phyloP scores from a whole-genome alignment of 2,329 filamentous ascomycete genomes.

The Aspergillus neoniger region DNA sequence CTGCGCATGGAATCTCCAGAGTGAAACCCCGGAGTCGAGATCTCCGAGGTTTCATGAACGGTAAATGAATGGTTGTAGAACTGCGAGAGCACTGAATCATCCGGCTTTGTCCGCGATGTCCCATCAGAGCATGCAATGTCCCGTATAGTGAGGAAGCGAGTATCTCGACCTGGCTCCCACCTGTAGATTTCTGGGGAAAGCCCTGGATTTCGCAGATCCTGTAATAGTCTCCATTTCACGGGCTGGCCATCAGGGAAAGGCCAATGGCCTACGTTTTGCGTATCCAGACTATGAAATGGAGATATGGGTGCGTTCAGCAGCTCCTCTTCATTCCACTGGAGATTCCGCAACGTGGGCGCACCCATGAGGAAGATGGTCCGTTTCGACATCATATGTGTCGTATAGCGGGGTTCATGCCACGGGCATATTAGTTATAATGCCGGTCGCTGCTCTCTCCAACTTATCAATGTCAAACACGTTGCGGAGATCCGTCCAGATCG shows the following conservation, averaged over 20 bases:
- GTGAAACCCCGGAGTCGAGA: conserved; percentile 25
- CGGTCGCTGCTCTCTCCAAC: neutral
- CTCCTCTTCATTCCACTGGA: conserved; percentile 57
- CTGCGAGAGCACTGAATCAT: conserved; percentile 53
- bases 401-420: conserved; percentile 5
- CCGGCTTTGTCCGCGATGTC: conserved; percentile 13
- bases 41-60: conserved; percentile 60
- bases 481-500: neutral
- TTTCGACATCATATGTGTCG: conserved; percentile 27
- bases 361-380: conserved; percentile 58
- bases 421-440: neutral
- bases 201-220: conserved; percentile 9
- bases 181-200: conserved; percentile 5
- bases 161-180: conserved; percentile 9
- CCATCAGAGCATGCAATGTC: conserved; percentile 28
- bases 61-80: conserved; percentile 80
- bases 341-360: conserved; percentile 57
- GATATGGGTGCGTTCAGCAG: conserved; percentile 53
- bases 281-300: conserved; percentile 30
- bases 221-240: conserved; percentile 35
- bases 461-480: neutral
- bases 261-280: conserved; percentile 7
- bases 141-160: conserved; percentile 34
- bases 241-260: conserved; percentile 15
- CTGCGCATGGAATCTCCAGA: conserved; percentile 28